Evolutionary conservation across 768 basidiomycete species (phyloP).

Genomic region (Pisolithus tinctorius): DNA sequence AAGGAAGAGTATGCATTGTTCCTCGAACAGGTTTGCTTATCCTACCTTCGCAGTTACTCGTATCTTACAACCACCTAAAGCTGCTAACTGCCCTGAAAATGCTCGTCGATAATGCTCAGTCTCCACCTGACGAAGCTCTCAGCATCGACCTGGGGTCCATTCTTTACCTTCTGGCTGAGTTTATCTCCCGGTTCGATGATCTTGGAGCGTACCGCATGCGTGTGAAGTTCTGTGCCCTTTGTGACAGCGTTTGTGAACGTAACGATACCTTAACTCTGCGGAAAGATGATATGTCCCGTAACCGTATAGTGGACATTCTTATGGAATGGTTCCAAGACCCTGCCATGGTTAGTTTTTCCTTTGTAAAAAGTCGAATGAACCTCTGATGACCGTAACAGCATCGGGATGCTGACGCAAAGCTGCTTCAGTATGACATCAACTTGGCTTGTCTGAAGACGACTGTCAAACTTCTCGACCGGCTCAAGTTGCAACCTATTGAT

Average conservation of each 20-base stretch:
- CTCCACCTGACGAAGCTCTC: slow-evolving; percentile 50
- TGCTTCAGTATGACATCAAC: slow-evolving; percentile 61
- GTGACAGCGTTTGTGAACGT: slow-evolving; percentile 60
- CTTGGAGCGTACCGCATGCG: slow-evolving; percentile 56
- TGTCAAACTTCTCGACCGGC: slow-evolving; percentile 68
- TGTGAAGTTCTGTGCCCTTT: slow-evolving; percentile 67
- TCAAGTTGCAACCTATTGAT: slow-evolving; percentile 60
- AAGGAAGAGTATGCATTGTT: slow-evolving; percentile 40
- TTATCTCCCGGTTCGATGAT: slow-evolving; percentile 58
- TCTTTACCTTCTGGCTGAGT: slow-evolving; percentile 52
- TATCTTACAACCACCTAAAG: slow-evolving; percentile 32
- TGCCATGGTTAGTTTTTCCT: slow-evolving; percentile 29
- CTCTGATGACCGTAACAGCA: neutral
- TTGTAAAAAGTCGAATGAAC: slow-evolving; percentile 13
- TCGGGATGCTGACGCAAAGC: slow-evolving; percentile 30
- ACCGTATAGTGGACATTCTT: slow-evolving; percentile 69
- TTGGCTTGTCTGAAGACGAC: slow-evolving; percentile 65
- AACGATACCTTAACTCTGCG: slow-evolving; percentile 55
- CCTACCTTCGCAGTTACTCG: neutral
- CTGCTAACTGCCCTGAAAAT: slow-evolving; percentile 71
- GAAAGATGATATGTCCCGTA: slow-evolving; percentile 61
- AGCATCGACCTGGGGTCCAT: slow-evolving; percentile 58
- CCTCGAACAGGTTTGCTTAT: slow-evolving; percentile 59
- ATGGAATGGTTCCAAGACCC: slow-evolving; percentile 70
- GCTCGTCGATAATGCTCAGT: slow-evolving; percentile 65